phyloP scores from a whole-genome alignment of 2,329 filamentous ascomycete species.

The Fusarium subtropicale region DNA sequence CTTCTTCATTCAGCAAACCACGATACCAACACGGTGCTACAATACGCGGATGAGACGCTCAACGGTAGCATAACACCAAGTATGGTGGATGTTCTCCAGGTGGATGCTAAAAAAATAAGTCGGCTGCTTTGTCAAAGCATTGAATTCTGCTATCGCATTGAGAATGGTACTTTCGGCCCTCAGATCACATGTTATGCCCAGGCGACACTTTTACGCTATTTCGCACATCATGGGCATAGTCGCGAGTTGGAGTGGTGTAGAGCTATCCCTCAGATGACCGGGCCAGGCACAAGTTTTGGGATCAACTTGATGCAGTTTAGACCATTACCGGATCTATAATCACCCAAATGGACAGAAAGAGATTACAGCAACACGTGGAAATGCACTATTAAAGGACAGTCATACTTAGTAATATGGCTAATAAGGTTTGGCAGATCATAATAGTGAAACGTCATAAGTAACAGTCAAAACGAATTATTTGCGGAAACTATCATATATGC shows the following conservation, averaged over 20 bases:
- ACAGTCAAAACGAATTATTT: neutral
- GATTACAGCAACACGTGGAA: rapidly evolving
- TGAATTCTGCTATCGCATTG: constrained; percentile 14
- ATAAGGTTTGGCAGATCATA: too few species aligned
- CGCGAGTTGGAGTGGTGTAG: constrained; percentile 9
- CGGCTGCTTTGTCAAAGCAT: constrained; percentile 13
- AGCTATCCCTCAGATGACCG: neutral
- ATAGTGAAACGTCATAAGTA: neutral
- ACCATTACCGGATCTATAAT: neutral
- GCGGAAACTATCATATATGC: neutral
- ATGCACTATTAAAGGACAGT: neutral
- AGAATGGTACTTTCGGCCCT: constrained; percentile 18
- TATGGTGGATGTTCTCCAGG: neutral
- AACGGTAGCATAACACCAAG: rapidly evolving
- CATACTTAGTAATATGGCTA: neutral
- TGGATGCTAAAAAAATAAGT: neutral
- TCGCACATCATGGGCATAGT: neutral
- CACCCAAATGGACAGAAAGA: rapidly evolving
- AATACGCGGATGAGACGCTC: rapidly evolving
- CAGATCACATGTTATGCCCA: constrained; percentile 21
- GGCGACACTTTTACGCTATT: neutral
- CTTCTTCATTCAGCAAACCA: neutral
- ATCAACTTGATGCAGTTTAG: constrained; percentile 18
- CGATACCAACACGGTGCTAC: rapidly evolving
- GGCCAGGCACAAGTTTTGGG: neutral